A percentile compares a stretch with the other conserved stretches of the same genome.
Evolutionary conservation across 2,329 filamentous ascomycete species (phyloP).

Genomic region (Fusarium equiseti): DNA sequence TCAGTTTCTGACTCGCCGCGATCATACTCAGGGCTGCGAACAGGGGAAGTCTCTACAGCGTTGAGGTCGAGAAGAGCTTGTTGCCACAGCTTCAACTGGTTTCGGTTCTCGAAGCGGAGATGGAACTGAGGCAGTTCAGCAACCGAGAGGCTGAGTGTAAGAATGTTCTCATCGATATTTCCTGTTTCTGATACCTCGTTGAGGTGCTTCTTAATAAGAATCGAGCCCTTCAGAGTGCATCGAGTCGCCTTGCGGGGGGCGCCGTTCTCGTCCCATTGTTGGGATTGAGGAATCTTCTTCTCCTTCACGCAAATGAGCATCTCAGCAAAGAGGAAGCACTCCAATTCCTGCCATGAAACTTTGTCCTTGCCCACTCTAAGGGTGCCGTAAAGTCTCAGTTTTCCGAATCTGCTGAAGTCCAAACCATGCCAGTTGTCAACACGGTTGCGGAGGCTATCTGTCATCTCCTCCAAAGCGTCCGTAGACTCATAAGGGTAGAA

Average conservation of each 20-base stretch:
- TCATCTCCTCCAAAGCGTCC: conserved; percentile 84
- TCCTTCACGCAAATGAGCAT: conserved; percentile 99
- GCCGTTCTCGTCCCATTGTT: conserved; percentile 75
- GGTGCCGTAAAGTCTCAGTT: conserved; percentile 87
- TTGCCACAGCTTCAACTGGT: conserved; percentile 90
- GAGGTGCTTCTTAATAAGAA: conserved; percentile 97
- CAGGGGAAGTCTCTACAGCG: conserved; percentile 71
- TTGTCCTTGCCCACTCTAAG: conserved; percentile 96
- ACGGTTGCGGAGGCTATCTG: conserved; percentile 84
- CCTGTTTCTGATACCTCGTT: conserved; percentile 85
- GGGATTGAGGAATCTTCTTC: conserved; percentile 75
- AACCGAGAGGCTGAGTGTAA: conserved; percentile 92
- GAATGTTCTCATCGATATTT: conserved; percentile 79
- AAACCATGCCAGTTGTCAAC: conserved; percentile 99
- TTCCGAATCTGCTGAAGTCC: conserved; percentile 92
- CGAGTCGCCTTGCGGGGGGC: conserved; percentile 74
- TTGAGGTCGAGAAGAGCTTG: conserved; percentile 88
- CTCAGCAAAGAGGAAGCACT: conserved; percentile 96
- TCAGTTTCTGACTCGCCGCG: conserved; percentile 84
- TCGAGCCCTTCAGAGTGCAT: conserved; percentile 95
- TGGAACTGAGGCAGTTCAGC: conserved; percentile 94
- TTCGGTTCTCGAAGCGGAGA: conserved; percentile 85
- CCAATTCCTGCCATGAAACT: conserved; percentile 95
- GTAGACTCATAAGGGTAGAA: conserved; percentile 80
- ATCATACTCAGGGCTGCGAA: conserved; percentile 82